Evolutionary conservation across 352 stramenopile genomes (phyloP), one percentile per base, ranked within the genome.

Genomic region (Phytophthora hibernalis): DNA sequence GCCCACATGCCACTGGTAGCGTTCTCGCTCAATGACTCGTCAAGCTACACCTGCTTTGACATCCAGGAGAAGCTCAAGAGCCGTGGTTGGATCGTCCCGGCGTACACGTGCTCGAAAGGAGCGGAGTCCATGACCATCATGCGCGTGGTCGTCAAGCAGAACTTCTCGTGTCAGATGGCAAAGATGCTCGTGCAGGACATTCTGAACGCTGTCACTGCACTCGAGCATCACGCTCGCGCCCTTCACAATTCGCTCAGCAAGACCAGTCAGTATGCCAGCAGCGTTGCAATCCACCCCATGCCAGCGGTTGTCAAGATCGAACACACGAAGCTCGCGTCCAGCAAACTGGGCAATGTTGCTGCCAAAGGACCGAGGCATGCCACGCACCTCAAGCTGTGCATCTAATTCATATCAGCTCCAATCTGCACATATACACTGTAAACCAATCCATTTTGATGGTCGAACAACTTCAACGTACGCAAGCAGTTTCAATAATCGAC

Each of bases 1-100:
- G 66, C 83, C 10, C 80, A 96, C 68, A 96, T 96, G 87, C 89
- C 89, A 15, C 72, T 95, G 11, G 88, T 97, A 11, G 89, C 89
- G 6, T 93, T 95, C 33, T 63, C 69, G 15, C 71, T 96, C 18
- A 90, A 89, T 21, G 81, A 92, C 43, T 71, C 82, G 44, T 82
- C 69, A 26, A 69, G 66, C 26, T 96, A 83, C 71, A 80, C 85
- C 42, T 91, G 88, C 68, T 96, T 94, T 70, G 87, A 96, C 55
- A 91, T 96, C 54, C 85, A 95, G 55, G 86, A 96, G 73, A 89
- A 87, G 51, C 72, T 96, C 21, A 84, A 78, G 52, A 79, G 67
- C 22, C 80, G 85, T 26, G 83, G 87, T 0, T 96, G 89, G 89
- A 95, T 93, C 62, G 79, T 95, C 26, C 89, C 89, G 9, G 89